Base-by-base conservation (phyloP, 1,139 yeast genomes). In the Diutina rugosa region DNA sequence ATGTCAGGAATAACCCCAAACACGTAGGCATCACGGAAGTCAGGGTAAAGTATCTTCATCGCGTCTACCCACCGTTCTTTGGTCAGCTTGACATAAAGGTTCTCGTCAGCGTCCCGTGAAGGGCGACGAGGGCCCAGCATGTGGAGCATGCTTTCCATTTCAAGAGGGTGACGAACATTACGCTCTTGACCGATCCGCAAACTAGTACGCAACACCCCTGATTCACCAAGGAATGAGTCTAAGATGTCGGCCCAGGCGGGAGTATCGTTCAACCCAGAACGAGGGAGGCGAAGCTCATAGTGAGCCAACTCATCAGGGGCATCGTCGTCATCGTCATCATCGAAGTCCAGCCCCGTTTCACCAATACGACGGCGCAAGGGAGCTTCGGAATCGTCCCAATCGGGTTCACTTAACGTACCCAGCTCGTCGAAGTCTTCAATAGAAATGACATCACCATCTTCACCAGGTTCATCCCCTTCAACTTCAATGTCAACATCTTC, bases 361-460 rank as follows among this genome's bases (percentile, higher is more conserved):
- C 21, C 54, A 21, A 12, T 46, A 6, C 54, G 30, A 18, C 54
- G 45, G 18, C 54, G 45, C 21, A 18, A 18, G 2, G 47, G 47
- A 46, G 47, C 47, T 26, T 18, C 14, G 47, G 47, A 18, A 14
- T 67, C 73, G 10, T 65, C 72, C 29, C 41, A 35, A 35, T 35
- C 41, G n/a, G 41, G 41, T 35, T 35, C 41, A 35, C 41, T 47
- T 10, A 26, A 16, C 14, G 21, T 52, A 16, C 38, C 26, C 38
- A 32, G 67, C 38, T 69, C 75, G 46, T 69, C 67, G 45, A 63
- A 67, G 38, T 66, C 73, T 14, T 71, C 76, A 18, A 66, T 73
- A 3, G 67, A 54, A 16, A 64, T 65, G 9, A 60, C 64, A 4
- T 61, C 58, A 21, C 51, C 64, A n/a, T 62, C 68, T 9, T 62